Conservation (phyloP, 495 filamentous ascomycete genomes). For the Lindgomyces ingoldianus region DNA sequence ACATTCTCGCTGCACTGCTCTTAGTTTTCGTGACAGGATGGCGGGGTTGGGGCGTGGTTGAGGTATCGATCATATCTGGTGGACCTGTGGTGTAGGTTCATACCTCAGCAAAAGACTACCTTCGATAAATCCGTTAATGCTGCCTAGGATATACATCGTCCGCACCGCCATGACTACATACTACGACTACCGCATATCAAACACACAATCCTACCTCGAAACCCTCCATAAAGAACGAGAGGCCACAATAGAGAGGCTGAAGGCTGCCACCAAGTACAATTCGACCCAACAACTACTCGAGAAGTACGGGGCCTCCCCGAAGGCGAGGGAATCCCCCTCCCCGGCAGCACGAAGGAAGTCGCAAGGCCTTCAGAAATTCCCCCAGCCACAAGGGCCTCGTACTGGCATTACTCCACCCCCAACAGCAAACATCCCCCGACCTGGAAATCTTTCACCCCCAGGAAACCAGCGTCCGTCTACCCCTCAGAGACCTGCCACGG, state of each 20-base stretch:
- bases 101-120: background rate
- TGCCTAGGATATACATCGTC: constrained; percentile 64
- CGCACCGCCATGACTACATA: constrained; percentile 62
- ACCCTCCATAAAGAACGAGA: constrained; percentile 72
- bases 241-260: constrained; percentile 89
- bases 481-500: constrained; percentile 27
- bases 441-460: no score
- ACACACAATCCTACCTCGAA: constrained; percentile 66
- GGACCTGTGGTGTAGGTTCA: constrained; percentile 73
- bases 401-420: constrained; percentile 72
- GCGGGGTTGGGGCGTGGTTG: constrained; percentile 69
- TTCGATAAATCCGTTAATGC: background rate
- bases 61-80: constrained; percentile 75
- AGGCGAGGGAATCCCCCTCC: constrained; percentile 22
- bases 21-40: constrained; percentile 82
- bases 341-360: constrained; percentile 47
- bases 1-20: constrained; percentile 80
- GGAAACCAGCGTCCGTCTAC: constrained; percentile 28
- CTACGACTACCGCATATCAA: constrained; percentile 79
- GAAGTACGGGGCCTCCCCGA: constrained; percentile 68
- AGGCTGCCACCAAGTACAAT: constrained; percentile 90
- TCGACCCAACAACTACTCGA: constrained; percentile 90
- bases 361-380: constrained; percentile 33
- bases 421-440: constrained; percentile 75
- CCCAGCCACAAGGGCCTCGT: constrained; percentile 43